Percentiles rank a stretch among this genome's conserved stretches.
Conservation (phyloP, 2,329 filamentous ascomycete genomes). For the Trichoderma sp. region DNA sequence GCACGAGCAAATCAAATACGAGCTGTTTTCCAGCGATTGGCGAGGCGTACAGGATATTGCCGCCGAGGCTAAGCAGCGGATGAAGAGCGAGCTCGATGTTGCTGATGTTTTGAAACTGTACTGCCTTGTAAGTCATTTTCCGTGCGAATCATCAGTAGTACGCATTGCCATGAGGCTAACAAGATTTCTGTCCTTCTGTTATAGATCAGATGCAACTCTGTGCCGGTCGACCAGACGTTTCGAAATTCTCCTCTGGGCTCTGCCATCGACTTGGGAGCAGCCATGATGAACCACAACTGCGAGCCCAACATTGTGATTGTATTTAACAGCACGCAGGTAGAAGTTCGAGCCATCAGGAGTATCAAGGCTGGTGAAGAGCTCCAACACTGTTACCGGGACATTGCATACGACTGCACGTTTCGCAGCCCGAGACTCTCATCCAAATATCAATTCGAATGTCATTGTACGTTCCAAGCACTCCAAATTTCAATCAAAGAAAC, state of each 20-base stretch:
- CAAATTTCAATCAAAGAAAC: too few species aligned
- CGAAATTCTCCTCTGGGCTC: constrained; percentile 8
- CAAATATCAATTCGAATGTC: constrained; percentile 21
- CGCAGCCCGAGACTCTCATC: neutral
- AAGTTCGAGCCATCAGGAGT: neutral
- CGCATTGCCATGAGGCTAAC: neutral
- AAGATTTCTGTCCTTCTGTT: neutral
- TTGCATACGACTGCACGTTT: constrained; percentile 13
- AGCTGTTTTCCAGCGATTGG: neutral
- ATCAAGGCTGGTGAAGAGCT: constrained; percentile 23
- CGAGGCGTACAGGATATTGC: neutral
- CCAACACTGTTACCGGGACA: constrained; percentile 14
- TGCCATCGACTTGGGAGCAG: constrained; percentile 11
- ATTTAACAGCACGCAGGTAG: constrained; percentile 3
- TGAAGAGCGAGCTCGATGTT: constrained; percentile 6
- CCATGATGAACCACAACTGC: constrained; percentile 27
- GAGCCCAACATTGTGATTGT: constrained; percentile 23
- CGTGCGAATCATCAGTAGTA: neutral
- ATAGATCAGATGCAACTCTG: constrained; percentile 10
- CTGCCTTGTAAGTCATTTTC: constrained; percentile 15
- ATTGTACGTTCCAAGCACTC: constrained; percentile 1
- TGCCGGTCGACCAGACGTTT: constrained; percentile 6
- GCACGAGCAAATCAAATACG: neutral
- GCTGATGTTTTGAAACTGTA: constrained; percentile 17
- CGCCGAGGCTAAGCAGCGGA: constrained; percentile 14